phyloP scores from a whole-genome alignment of 345 rosid genomes.

The Cardamine chenopodiifolia region DNA sequence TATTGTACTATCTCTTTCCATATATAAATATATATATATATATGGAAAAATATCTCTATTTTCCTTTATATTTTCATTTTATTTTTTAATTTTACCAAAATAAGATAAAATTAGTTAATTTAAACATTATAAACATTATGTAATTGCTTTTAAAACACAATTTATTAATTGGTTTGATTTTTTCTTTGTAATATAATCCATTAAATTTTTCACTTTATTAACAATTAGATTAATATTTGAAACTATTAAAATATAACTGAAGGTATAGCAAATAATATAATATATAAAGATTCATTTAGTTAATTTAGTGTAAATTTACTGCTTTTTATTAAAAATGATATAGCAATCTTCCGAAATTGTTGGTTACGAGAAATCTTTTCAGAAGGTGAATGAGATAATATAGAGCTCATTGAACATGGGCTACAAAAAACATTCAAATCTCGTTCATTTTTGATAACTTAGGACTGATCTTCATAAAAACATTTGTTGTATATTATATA shows the following conservation, averaged over 20 bases:
- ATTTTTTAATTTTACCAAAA: background rate
- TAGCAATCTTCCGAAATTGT: background rate
- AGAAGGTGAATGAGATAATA: background rate
- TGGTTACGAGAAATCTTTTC: background rate
- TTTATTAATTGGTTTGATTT: too few species aligned
- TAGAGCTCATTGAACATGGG: background rate
- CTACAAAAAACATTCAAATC: background rate
- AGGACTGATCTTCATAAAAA: background rate
- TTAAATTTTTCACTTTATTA: background rate
- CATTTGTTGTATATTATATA: too few species aligned
- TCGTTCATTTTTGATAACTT: background rate
- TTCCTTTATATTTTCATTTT: too few species aligned
- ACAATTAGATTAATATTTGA: background rate
- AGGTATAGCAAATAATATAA: background rate
- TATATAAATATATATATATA: too few species aligned
- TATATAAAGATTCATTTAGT: background rate
- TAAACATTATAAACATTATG: too few species aligned
- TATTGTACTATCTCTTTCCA: too few species aligned
- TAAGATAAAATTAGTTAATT: too few species aligned
- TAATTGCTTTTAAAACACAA: background rate
- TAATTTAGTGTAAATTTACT: background rate
- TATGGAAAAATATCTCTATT: background rate
- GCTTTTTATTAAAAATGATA: background rate
- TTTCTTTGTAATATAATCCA: background rate
- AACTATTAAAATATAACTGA: background rate